Percentiles rank a stretch among this genome's conserved stretches.
Conservation (phyloP, 495 filamentous ascomycete genomes). For the Lasiosphaeria miniovina region DNA sequence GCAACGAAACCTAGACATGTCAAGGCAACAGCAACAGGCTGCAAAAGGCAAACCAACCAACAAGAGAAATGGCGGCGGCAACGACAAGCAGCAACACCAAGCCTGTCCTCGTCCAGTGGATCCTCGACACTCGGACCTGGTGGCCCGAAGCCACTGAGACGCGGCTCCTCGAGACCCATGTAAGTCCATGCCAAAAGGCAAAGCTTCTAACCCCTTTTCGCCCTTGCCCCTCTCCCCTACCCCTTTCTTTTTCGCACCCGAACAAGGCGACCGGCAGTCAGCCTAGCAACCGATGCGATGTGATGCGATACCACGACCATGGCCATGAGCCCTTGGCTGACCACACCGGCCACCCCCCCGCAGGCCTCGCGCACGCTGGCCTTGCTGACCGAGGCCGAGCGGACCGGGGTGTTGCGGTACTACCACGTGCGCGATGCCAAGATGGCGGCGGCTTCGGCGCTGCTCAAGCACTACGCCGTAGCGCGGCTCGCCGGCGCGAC, state of each 20-base stretch:
- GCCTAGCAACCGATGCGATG: neutral
- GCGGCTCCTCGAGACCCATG: slow-evolving; percentile 38
- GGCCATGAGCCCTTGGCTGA: neutral
- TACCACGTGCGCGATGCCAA: slow-evolving; percentile 62
- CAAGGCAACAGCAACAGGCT: neutral
- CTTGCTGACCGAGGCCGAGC: slow-evolving; percentile 54
- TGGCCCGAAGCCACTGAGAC: slow-evolving; percentile 42
- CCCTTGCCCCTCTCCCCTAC: neutral
- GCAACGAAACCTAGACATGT: neutral
- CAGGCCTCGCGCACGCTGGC: slow-evolving; percentile 55
- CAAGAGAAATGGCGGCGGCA: slow-evolving; percentile 3
- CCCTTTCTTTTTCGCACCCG: neutral
- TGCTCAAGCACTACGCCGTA: slow-evolving; percentile 77
- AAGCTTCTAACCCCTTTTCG: neutral
- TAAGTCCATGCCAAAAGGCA: slow-evolving; percentile 17
- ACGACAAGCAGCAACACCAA: neutral
- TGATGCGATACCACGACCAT: neutral
- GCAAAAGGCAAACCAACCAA: slow-evolving; percentile 1
- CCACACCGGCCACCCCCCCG: neutral
- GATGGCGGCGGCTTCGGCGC: slow-evolving; percentile 68
- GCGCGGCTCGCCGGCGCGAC: slow-evolving; percentile 53
- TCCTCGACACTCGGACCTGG: slow-evolving; percentile 45
- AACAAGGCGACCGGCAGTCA: neutral
- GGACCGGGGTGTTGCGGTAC: slow-evolving; percentile 50
- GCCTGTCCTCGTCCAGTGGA: slow-evolving; percentile 39